These are phyloP conservation scores for Acacia confusa DNA, from an alignment of 306 rosid genomes.

Conservation along the genomic window DNA sequence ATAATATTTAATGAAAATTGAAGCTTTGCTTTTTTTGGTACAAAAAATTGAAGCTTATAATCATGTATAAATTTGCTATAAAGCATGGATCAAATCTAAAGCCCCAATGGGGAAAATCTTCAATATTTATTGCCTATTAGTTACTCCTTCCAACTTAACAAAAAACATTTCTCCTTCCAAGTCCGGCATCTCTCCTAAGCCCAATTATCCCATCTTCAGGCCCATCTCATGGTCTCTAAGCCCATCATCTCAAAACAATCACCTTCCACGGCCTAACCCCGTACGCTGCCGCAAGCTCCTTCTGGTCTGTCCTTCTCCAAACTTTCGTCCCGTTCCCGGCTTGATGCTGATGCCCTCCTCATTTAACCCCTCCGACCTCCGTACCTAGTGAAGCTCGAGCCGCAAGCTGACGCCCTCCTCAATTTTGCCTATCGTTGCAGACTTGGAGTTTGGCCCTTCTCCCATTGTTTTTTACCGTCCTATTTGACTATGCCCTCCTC, in stretches of 20 bases:
- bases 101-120: too few relatives aligned
- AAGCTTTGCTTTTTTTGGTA: too few relatives aligned
- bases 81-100: too few relatives aligned
- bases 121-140: too few relatives aligned
- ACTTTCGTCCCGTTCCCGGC: background rate
- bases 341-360: background rate
- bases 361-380: background rate
- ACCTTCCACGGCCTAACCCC: background rate
- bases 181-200: background rate
- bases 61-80: too few relatives aligned
- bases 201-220: background rate
- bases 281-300: background rate
- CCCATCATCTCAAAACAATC: background rate
- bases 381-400: background rate
- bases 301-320: background rate
- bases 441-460: background rate
- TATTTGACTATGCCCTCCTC: background rate
- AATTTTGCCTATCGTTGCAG: background rate
- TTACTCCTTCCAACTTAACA: too few relatives aligned
- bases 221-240: background rate
- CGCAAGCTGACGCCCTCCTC: background rate
- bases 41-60: too few relatives aligned
- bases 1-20: too few relatives aligned
- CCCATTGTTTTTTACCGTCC: background rate
- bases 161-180: too few relatives aligned